Percentiles rank a stretch among this genome's conserved stretches.
Evolutionary conservation across 345 rosid species (phyloP).

Genomic region (Eucalyptus dawsonii): DNA sequence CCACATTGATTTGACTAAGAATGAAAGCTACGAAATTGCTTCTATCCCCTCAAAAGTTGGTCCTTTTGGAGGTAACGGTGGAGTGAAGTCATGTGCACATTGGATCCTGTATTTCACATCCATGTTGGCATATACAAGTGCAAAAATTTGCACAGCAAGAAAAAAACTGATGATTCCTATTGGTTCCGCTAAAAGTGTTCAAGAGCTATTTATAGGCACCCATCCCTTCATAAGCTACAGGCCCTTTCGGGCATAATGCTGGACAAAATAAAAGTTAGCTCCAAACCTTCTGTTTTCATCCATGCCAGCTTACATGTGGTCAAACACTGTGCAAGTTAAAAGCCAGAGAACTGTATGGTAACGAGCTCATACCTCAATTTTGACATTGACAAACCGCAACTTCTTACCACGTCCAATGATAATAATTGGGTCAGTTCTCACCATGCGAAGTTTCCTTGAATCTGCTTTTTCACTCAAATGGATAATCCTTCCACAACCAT

Average conservation of each 20-base stretch:
- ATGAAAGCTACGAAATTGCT: background rate
- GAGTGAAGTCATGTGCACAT: background rate
- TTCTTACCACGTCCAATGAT: constrained; percentile 84
- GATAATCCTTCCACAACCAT: constrained; percentile 80
- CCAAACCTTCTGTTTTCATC: background rate
- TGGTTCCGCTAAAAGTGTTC: background rate
- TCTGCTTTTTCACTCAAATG: constrained; percentile 46
- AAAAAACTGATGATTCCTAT: background rate
- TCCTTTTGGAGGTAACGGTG: background rate
- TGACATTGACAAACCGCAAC: constrained; percentile 81
- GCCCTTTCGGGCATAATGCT: background rate
- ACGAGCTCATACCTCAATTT: constrained; percentile 59
- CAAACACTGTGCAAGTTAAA: background rate
- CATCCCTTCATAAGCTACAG: background rate
- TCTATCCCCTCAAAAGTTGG: background rate
- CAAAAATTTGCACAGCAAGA: background rate
- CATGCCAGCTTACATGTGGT: background rate
- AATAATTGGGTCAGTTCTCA: constrained; percentile 59
- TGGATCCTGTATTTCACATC: background rate
- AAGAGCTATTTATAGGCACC: background rate
- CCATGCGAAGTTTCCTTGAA: constrained; percentile 27
- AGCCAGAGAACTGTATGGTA: background rate
- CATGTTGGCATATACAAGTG: background rate
- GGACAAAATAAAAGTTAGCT: background rate
- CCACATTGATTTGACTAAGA: background rate